A percentile compares a stretch with the other conserved stretches of the same genome.
Evolutionary conservation across 306 rosid genomes (phyloP).

Genomic region (Trifolium repens): DNA sequence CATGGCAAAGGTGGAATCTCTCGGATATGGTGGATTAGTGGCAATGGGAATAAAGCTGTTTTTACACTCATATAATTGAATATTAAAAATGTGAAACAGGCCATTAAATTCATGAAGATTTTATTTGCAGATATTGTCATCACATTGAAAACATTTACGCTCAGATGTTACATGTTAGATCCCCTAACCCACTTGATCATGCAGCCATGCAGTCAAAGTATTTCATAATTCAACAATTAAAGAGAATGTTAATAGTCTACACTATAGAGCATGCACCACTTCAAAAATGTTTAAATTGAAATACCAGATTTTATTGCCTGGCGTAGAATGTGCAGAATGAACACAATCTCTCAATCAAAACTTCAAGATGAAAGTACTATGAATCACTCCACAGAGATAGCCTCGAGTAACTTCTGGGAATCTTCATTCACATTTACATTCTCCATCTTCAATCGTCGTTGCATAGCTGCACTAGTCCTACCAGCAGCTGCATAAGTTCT

Average conservation of each 20-base stretch:
- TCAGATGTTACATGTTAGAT: background rate
- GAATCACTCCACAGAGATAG: conserved; percentile 64
- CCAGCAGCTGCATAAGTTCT: conserved; percentile 85
- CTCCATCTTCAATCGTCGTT: conserved; percentile 81
- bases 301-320: conserved; percentile 40
- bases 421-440: conserved; percentile 69
- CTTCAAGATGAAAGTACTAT: conserved; percentile 23
- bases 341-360: conserved; percentile 39
- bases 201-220: background rate
- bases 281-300: conserved; percentile 34
- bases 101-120: too few relatives aligned
- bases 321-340: conserved; percentile 38
- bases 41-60: too few relatives aligned
- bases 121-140: too few relatives aligned
- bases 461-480: conserved; percentile 60
- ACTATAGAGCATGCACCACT: conserved; percentile 9
- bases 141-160: background rate
- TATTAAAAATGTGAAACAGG: too few relatives aligned
- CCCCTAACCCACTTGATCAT: background rate
- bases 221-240: conserved; percentile 40
- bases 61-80: too few relatives aligned
- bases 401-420: conserved; percentile 67
- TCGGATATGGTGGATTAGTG: conserved; percentile 42
- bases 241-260: conserved; percentile 21
- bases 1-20: conserved; percentile 65